Conservation (phyloP, 129 eudicot genomes). For the Pittosporum tobira region DNA sequence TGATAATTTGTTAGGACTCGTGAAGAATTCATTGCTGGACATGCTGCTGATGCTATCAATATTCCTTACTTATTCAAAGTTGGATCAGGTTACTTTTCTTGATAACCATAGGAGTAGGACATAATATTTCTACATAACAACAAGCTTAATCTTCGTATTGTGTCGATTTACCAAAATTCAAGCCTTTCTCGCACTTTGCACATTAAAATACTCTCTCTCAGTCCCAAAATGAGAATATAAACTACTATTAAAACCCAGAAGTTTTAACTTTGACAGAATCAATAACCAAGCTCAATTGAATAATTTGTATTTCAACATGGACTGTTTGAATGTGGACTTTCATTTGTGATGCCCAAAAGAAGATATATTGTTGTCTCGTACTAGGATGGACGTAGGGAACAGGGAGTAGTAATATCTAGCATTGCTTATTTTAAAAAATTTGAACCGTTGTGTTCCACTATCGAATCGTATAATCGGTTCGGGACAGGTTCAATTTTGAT, state of each 20-base stretch:
- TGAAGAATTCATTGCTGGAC: constrained; percentile 78
- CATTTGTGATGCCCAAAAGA: no score
- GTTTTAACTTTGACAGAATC: not conserved
- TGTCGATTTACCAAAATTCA: not conserved
- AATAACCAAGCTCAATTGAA: not conserved
- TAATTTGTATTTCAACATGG: no score
- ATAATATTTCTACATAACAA: not conserved
- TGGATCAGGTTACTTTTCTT: constrained; percentile 49
- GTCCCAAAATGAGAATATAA: not conserved
- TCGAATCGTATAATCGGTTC: no score
- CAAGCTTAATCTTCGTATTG: not conserved
- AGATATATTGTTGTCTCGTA: no score
- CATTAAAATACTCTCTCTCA: no score
- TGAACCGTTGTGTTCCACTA: no score
- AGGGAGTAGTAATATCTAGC: no score
- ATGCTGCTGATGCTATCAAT: constrained; percentile 71
- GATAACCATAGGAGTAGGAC: not conserved
- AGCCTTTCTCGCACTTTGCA: not conserved
- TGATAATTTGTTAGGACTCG: constrained; percentile 39
- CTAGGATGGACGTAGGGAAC: no score
- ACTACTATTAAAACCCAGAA: not conserved
- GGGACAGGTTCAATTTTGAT: no score
- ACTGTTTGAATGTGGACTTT: not conserved
- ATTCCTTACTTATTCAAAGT: constrained; percentile 58
- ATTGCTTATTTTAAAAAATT: no score